Percentiles rank a stretch among this genome's conserved stretches.
phyloP scores from a whole-genome alignment of 2,329 filamentous ascomycete genomes.

The Aspergillus eucalypticola region DNA sequence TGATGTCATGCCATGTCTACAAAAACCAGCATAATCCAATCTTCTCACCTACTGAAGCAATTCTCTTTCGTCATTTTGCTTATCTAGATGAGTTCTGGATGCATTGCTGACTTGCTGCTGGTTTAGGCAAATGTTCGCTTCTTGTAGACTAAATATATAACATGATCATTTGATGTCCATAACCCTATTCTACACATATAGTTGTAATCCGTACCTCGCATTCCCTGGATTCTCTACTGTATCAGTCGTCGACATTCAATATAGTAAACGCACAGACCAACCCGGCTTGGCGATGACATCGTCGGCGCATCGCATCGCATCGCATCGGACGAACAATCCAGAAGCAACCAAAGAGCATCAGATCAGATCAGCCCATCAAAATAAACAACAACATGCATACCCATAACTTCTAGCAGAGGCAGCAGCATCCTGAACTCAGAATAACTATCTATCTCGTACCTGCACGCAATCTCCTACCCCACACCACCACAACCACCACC shows the following conservation, averaged over 20 bases:
- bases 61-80: neutral
- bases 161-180: neutral
- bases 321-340: neutral
- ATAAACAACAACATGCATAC: neutral
- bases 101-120: conserved; percentile 7
- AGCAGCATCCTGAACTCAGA: too few relatives aligned
- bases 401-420: too few relatives aligned
- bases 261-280: conserved; percentile 29
- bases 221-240: too few relatives aligned
- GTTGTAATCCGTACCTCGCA: neutral
- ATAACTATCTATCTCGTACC: too few relatives aligned
- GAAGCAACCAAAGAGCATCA: too few relatives aligned
- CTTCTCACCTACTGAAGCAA: conserved; percentile 63
- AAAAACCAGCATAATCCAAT: conserved; percentile 62
- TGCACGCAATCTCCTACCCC: too few relatives aligned
- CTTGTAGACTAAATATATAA: conserved; percentile 2
- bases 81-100: neutral
- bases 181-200: neutral
- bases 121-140: neutral
- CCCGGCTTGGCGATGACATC: conserved; percentile 37
- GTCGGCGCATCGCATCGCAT: conserved; percentile 9
- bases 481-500: too few relatives aligned
- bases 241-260: neutral
- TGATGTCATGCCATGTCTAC: conserved; percentile 54
- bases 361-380: neutral